phyloP scores from a whole-genome alignment of 2,329 filamentous ascomycete genomes.

The Pyrenophora seminiperda region DNA sequence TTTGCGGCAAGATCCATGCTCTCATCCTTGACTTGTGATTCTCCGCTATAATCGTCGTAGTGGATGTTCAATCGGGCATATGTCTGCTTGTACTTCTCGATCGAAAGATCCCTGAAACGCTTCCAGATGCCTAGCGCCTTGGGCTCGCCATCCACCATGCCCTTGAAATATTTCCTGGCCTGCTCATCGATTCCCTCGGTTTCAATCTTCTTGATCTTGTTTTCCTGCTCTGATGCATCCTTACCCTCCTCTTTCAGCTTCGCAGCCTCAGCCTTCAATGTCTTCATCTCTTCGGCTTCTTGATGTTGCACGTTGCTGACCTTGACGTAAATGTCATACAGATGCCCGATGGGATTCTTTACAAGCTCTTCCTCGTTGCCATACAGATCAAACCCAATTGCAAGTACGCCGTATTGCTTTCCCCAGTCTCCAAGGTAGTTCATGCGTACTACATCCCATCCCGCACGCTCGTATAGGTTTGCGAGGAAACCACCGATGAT shows the following conservation, averaged over 20 bases:
- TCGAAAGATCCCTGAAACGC: slow-evolving; percentile 67
- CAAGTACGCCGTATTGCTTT: slow-evolving; percentile 73
- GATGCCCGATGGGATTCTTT: slow-evolving; percentile 77
- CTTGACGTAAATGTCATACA: slow-evolving; percentile 81
- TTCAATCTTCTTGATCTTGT: slow-evolving; percentile 49
- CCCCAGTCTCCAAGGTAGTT: slow-evolving; percentile 84
- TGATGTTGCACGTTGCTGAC: slow-evolving; percentile 68
- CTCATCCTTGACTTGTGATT: slow-evolving; percentile 68
- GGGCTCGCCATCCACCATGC: slow-evolving; percentile 67
- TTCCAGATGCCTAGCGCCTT: slow-evolving; percentile 66
- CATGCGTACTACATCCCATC: slow-evolving; percentile 72
- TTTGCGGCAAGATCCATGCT: slow-evolving; percentile 66
- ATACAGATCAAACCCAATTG: slow-evolving; percentile 75
- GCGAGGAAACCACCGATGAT: slow-evolving; percentile 76
- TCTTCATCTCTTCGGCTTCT: slow-evolving; percentile 70
- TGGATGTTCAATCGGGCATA: slow-evolving; percentile 68
- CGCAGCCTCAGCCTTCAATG: slow-evolving; percentile 53
- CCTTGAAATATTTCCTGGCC: slow-evolving; percentile 72
- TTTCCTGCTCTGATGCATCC: slow-evolving; percentile 49
- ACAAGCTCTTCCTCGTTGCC: slow-evolving; percentile 73
- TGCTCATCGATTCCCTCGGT: slow-evolving; percentile 65
- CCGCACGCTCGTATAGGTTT: slow-evolving; percentile 70
- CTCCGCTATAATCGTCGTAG: slow-evolving; percentile 71
- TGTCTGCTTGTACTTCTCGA: slow-evolving; percentile 67
- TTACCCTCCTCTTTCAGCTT: slow-evolving; percentile 50